Evolutionary conservation across 116 monocot genomes (phyloP), one percentile per base, ranked within the genome.

Genomic region (Papilionanthe hybrid): DNA sequence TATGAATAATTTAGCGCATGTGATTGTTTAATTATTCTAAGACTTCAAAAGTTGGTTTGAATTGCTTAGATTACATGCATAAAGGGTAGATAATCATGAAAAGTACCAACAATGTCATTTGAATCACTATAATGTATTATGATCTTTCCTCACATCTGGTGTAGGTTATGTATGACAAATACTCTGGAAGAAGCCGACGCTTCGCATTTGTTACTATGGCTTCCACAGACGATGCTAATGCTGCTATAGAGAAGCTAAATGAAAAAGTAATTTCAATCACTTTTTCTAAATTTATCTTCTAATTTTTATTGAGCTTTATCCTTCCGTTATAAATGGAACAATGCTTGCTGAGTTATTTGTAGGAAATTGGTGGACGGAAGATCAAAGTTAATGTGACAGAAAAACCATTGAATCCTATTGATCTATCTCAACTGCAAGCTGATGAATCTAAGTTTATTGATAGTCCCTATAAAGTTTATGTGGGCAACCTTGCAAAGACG

Each of bases 81-180:
- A 9, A 63, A 63, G 5, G n/a, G 63, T 23, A 63, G 63, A 63
- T 63, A 63, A 25, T 63, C 23, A 7, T 63, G 23, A 63, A 63
- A 63, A 8, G n/a, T 63, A 22, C 63, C 5, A 5, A 23, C 63
- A 63, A 9, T 22, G 22, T 63, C 25, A 22, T 63, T 63, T 63
- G 63, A 1, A 1, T 63, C 25, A 25, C 7, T 23, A 63, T 63
- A 63, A 5, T 73, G 43, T 19, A 22, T 73, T 7, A n/a, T 41
- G 44, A 73, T 42, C 7, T 73, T 44, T 73, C n/a, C 44, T 41
- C n/a, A 42, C 32, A 44, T 73, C 20, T 19, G 7, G n/a, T 73
- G 43, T 49, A 99, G 98, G 91, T 99, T 80, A 94, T 94, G 91
- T 93, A 90, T 81, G 95, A 95, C 83, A 99, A 99, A 79, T 95